Evolutionary conservation across 2,329 filamentous ascomycete genomes (phyloP), one percentile per base, ranked within the genome.

Genomic region (Gnomoniopsis smithogilvyi): DNA sequence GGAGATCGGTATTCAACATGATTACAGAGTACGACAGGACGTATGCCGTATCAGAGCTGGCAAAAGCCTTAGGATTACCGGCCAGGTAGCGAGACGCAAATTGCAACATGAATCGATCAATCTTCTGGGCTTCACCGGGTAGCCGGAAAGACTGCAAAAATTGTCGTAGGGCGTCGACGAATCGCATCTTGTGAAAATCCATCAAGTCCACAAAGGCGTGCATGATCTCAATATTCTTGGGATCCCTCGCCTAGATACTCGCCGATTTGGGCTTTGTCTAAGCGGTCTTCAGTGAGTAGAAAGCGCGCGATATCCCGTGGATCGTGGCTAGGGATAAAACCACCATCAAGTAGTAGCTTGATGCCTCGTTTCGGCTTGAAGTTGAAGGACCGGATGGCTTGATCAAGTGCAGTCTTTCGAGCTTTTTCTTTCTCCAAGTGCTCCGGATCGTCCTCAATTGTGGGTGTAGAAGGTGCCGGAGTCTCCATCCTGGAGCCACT

Each of bases 21-120:
- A 99, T 97, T 57, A 98, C 95, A 0, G 94, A 98, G 74, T 99
- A 99, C 0, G 92, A 89, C 41, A 99, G 80, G 10, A 99, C 92
- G 66, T 99, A 99, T 15, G 95, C 94, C 0, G 96, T 99, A 71
- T 99, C 96, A 2, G 95, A 96, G 68, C 98, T 99, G 38, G 95
- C 95, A 73, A 96, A 99, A 1, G 95, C 94, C 69, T 96, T 96
- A 0, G 95, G 95, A 66, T 99, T 99, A 33, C 93, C 93, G 61
- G 88, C 89, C 54, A 96, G 90, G 72, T 99, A 99, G 61, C 94
- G 88, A 73, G 98, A 94, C 11, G 95, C 95, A 75, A 98, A 99
- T 73, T 99, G 99, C 65, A 99, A 79, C 95, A 99, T 98, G 75
- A 98, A 96, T 51, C 95, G 91, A 85, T 99, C 95, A 65, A 99